Conservation (phyloP, 2,329 filamentous ascomycete genomes). For the Penicillium sclerotiorum region DNA sequence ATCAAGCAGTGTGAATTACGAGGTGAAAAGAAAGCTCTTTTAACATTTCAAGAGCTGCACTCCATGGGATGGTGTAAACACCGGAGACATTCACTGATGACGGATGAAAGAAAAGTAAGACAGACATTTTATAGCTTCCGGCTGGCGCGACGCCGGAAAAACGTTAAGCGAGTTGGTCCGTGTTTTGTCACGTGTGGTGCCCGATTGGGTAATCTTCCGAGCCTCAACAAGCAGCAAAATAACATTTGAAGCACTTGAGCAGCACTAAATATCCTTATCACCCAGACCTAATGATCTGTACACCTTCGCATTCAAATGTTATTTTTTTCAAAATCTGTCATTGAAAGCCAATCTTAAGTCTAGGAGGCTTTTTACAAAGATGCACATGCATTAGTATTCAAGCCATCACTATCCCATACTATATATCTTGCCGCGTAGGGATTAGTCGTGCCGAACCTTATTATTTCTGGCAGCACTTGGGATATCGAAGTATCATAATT, state of each 20-base stretch:
- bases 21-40: slow-evolving; percentile 20
- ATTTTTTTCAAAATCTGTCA: neutral
- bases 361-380: too few species aligned
- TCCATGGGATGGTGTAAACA: slow-evolving; percentile 31
- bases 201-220: too few species aligned
- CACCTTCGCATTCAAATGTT: neutral
- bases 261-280: too few species aligned
- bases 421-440: too few species aligned
- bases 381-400: too few species aligned
- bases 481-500: too few species aligned
- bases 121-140: slow-evolving; percentile 20
- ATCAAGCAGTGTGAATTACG: slow-evolving; percentile 24
- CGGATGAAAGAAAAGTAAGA: slow-evolving; percentile 15
- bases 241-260: neutral
- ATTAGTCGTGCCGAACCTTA: too few species aligned
- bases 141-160: slow-evolving; percentile 24
- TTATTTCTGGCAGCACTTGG: too few species aligned
- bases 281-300: neutral
- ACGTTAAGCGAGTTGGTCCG: slow-evolving; percentile 41
- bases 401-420: too few species aligned
- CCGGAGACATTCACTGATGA: slow-evolving; percentile 20
- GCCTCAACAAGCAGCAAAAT: too few species aligned
- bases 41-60: slow-evolving; percentile 22
- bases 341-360: too few species aligned
- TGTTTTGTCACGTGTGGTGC: slow-evolving; percentile 36